phyloP scores from a whole-genome alignment of 305 asterid species.

The Fraxinus paxiana region DNA sequence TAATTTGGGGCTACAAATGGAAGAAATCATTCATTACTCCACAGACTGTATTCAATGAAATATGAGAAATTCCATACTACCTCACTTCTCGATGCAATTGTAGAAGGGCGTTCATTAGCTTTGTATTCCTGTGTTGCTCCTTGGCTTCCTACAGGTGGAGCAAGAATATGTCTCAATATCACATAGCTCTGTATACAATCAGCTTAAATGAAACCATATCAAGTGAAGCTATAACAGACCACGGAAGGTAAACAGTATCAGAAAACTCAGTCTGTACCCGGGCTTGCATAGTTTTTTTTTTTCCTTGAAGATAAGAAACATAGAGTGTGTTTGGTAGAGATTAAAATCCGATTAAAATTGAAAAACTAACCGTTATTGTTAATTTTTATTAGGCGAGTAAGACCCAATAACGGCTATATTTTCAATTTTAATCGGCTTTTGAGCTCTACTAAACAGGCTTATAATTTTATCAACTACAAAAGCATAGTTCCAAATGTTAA shows the following conservation, averaged over 20 bases:
- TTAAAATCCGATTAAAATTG: no score
- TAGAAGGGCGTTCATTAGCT: conserved; percentile 69
- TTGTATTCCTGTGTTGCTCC: conserved; percentile 92
- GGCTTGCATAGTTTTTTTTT: neutral
- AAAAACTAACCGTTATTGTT: no score
- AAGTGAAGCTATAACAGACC: neutral
- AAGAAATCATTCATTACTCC: conserved; percentile 20
- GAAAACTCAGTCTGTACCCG: neutral
- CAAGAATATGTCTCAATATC: conserved; percentile 21
- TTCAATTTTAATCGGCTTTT: no score
- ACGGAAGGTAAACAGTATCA: neutral
- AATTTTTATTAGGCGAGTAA: no score
- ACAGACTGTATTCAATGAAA: conserved; percentile 19
- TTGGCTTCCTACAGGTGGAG: conserved; percentile 56
- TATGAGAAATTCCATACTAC: conserved; percentile 33
- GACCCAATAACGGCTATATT: no score
- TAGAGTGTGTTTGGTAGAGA: no score
- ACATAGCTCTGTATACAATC: neutral
- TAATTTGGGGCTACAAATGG: conserved; percentile 74
- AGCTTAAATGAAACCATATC: neutral
- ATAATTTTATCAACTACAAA: neutral
- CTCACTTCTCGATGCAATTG: conserved; percentile 88
- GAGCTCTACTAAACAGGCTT: no score
- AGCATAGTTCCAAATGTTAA: neutral
- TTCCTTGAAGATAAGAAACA: neutral